phyloP scores from a whole-genome alignment of 805 yeast genomes.

The Candida awuae region DNA sequence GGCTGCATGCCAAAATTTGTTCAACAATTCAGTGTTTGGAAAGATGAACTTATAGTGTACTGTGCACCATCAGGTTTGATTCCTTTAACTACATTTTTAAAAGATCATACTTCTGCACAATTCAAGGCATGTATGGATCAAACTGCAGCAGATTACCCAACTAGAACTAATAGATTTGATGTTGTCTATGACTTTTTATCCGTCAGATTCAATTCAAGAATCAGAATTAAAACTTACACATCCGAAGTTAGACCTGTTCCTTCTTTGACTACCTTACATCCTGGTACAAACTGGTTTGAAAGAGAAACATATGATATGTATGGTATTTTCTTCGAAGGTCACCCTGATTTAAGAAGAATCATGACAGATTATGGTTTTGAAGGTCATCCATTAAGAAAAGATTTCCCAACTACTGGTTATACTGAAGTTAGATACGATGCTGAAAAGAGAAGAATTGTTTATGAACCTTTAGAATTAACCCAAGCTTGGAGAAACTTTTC shows the following conservation, averaged over 20 bases:
- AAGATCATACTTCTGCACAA: conserved; percentile 74
- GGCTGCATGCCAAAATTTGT: conserved; percentile 72
- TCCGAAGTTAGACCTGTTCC: conserved; percentile 79
- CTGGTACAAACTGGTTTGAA: conserved; percentile 87
- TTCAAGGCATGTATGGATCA: conserved; percentile 72
- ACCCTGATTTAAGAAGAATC: conserved; percentile 83
- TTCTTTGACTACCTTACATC: conserved; percentile 58
- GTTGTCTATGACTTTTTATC: conserved; percentile 78
- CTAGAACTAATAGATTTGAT: conserved; percentile 77
- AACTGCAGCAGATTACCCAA: conserved; percentile 82
- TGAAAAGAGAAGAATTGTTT: conserved; percentile 82
- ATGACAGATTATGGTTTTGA: conserved; percentile 90
- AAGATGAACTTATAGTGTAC: conserved; percentile 72
- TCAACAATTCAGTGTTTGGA: conserved; percentile 84
- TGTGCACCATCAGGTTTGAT: conserved; percentile 68
- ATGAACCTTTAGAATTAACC: conserved; percentile 84
- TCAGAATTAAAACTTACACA: conserved; percentile 83
- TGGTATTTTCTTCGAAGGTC: conserved; percentile 82
- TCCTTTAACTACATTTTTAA: conserved; percentile 63
- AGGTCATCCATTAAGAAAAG: conserved; percentile 87
- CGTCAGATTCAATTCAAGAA: conserved; percentile 76
- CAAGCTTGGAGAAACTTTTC: conserved; percentile 90
- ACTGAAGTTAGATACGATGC: conserved; percentile 87
- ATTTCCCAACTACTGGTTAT: conserved; percentile 88
- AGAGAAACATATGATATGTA: conserved; percentile 83